These are phyloP conservation scores for Leptomonas seymouri DNA, from an alignment of 208 protist genomes.

Conservation along the genomic window DNA sequence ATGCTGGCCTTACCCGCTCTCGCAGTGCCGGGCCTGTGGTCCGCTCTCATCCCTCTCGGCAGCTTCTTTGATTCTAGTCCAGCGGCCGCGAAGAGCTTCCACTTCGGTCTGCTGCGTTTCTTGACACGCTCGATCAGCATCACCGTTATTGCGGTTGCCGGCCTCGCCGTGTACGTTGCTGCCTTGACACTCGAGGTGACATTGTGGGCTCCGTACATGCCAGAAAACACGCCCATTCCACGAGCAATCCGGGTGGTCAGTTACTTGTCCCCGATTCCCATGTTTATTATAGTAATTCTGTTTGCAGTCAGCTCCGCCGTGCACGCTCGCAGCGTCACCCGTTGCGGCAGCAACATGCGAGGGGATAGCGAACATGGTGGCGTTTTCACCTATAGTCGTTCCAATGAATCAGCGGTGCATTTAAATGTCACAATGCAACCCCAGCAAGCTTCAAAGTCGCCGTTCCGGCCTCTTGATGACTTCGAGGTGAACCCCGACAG, in stretches of 20 bases:
- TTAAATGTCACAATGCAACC: background rate
- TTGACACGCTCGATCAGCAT: constrained; percentile 34
- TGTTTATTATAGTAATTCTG: constrained; percentile 21
- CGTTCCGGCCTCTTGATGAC: background rate
- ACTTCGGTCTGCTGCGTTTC: constrained; percentile 21
- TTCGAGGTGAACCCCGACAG: background rate
- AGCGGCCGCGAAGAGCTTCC: background rate
- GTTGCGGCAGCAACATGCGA: background rate
- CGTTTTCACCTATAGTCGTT: background rate
- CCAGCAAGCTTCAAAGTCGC: background rate
- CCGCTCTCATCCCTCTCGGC: constrained; percentile 22
- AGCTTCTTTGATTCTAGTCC: constrained; percentile 16
- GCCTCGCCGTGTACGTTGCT: constrained; percentile 27
- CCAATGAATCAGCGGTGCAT: background rate
- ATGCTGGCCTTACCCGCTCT: constrained; percentile 46
- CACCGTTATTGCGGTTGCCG: constrained; percentile 17
- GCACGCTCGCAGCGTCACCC: background rate
- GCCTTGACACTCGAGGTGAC: constrained; percentile 29
- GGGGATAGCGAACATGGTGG: background rate
- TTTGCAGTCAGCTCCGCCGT: constrained; percentile 5
- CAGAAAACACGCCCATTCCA: constrained; percentile 2
- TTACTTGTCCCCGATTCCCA: constrained; percentile 27
- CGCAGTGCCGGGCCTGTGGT: constrained; percentile 36
- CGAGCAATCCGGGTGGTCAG: constrained; percentile 20
- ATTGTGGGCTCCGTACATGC: constrained; percentile 16